These are phyloP conservation scores for Neurospora sp. DNA, from an alignment of 495 filamentous ascomycete genomes.

Conservation along the genomic window DNA sequence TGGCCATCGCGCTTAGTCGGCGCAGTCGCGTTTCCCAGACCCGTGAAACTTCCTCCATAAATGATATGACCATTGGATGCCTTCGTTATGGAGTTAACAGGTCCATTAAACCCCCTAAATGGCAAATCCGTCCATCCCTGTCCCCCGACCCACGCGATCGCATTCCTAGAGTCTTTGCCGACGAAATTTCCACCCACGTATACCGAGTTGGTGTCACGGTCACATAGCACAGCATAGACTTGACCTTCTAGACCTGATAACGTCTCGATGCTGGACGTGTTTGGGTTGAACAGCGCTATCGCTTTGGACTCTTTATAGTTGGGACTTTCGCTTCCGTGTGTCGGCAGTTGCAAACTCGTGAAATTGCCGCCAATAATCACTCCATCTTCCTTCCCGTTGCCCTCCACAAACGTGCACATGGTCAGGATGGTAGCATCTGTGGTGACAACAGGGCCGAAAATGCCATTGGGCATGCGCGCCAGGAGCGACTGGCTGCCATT, in stretches of 20 bases:
- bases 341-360: slow-evolving; percentile 55
- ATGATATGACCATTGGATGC: slow-evolving; percentile 71
- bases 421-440: slow-evolving; percentile 75
- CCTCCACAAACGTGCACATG: slow-evolving; percentile 72
- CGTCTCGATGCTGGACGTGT: slow-evolving; percentile 53
- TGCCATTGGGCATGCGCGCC: slow-evolving; percentile 74
- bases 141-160: slow-evolving; percentile 67
- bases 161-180: slow-evolving; percentile 73
- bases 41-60: slow-evolving; percentile 87
- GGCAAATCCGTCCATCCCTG: slow-evolving; percentile 75
- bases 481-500: slow-evolving; percentile 79
- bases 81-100: slow-evolving; percentile 77
- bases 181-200: slow-evolving; percentile 86
- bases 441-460: slow-evolving; percentile 58
- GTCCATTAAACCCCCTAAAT: slow-evolving; percentile 91
- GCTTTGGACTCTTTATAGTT: slow-evolving; percentile 43
- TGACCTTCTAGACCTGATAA: slow-evolving; percentile 71
- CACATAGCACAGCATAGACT: slow-evolving; percentile 74
- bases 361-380: slow-evolving; percentile 91
- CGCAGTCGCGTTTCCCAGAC: slow-evolving; percentile 69
- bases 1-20: slow-evolving; percentile 53
- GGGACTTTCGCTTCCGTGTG: neutral
- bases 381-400: slow-evolving; percentile 56
- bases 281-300: slow-evolving; percentile 69
- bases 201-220: slow-evolving; percentile 69